Evolutionary conservation across 495 filamentous ascomycete species (phyloP).

Genomic region (Neurospora sp.): DNA sequence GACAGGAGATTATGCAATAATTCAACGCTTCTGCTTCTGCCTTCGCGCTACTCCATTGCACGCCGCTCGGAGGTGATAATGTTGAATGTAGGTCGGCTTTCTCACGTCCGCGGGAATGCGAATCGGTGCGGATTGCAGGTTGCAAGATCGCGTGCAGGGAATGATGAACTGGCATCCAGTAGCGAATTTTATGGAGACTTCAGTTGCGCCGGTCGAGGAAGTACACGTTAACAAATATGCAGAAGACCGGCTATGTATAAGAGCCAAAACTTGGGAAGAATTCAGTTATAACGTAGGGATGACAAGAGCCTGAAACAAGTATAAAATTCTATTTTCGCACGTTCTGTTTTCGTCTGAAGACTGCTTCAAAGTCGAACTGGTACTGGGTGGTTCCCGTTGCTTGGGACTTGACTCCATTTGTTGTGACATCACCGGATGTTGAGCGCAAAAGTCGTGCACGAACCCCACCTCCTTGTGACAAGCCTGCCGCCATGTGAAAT

Average conservation of each 20-base stretch:
- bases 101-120: background rate
- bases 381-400: background rate
- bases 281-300: background rate
- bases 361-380: background rate
- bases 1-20: background rate
- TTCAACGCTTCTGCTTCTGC: background rate
- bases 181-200: background rate
- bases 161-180: background rate
- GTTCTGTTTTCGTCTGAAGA: background rate
- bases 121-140: background rate
- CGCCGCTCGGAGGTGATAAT: background rate
- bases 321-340: background rate
- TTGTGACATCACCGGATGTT: background rate
- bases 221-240: background rate
- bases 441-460: background rate
- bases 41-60: background rate
- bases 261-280: background rate
- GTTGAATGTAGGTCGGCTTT: background rate
- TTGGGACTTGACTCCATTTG: background rate
- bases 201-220: background rate
- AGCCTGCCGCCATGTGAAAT: background rate
- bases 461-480: background rate
- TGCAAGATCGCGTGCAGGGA: background rate
- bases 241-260: background rate
- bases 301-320: background rate